These are phyloP conservation scores for Scortechinia acanthostroma DNA, from an alignment of 2,329 filamentous ascomycete species.

Conservation along the genomic window DNA sequence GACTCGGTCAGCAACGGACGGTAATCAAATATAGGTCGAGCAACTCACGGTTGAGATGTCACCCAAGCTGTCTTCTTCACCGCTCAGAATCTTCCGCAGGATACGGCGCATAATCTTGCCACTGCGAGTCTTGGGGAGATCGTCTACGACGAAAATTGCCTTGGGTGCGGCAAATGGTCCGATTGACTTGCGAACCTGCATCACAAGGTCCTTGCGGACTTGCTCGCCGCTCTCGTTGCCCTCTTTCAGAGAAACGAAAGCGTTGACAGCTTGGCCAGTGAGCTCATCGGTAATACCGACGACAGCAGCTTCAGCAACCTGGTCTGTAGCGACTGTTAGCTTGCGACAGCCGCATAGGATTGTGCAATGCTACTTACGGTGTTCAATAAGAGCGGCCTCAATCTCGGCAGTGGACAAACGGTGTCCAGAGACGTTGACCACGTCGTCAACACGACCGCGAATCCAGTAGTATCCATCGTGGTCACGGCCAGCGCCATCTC, in stretches of 20 bases:
- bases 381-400: constrained; percentile 91
- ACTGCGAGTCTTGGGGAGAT: constrained; percentile 92
- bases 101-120: constrained; percentile 99
- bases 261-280: constrained; percentile 93
- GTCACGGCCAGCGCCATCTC: constrained; percentile 89
- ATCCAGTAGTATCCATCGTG: constrained; percentile 99
- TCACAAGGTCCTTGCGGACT: constrained; percentile 83
- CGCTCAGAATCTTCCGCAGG: constrained; percentile 90
- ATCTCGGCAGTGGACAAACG: constrained; percentile 95
- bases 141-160: constrained; percentile 81
- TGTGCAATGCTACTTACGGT: constrained; percentile 39
- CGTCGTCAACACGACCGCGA: constrained; percentile 92
- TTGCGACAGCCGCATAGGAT: background rate
- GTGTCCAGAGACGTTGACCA: constrained; percentile 96
- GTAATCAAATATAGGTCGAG: constrained; percentile 4
- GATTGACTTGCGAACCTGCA: constrained; percentile 95
- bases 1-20: constrained; percentile 4
- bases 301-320: constrained; percentile 88
- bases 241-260: constrained; percentile 89
- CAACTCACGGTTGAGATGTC: constrained; percentile 79
- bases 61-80: constrained; percentile 93
- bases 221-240: constrained; percentile 70
- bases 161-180: constrained; percentile 96
- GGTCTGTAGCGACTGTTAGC: background rate
- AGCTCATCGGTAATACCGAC: constrained; percentile 90